Conservation (phyloP, 306 rosid species). For the Carpinus fangiana region DNA sequence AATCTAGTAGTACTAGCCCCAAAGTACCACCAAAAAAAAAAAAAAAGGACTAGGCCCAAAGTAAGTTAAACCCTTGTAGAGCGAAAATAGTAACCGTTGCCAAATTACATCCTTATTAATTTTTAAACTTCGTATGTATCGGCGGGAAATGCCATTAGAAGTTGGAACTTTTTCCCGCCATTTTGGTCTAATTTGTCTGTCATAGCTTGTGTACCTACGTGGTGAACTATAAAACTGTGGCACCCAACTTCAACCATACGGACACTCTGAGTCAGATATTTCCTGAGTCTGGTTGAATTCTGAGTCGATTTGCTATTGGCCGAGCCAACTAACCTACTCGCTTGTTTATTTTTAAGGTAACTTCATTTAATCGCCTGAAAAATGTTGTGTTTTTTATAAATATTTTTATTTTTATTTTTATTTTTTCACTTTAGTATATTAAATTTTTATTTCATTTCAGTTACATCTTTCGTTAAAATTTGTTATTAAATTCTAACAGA, state of each 20-base stretch:
- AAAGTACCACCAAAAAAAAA: no score
- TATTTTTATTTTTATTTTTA: no score
- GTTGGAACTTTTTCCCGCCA: slow-evolving; percentile 50
- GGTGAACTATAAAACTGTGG: no score
- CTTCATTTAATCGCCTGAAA: no score
- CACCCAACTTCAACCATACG: no score
- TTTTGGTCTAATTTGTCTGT: slow-evolving; percentile 1
- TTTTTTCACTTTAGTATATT: no score
- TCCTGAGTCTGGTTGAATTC: neutral
- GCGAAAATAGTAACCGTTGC: slow-evolving; percentile 14
- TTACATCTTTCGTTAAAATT: no score
- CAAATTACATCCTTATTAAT: neutral
- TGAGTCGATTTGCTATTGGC: neutral
- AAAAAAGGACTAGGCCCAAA: neutral
- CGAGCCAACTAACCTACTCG: neutral
- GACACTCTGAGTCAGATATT: neutral
- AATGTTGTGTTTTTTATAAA: no score
- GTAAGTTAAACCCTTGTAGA: neutral
- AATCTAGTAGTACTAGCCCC: neutral
- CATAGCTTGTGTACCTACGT: neutral
- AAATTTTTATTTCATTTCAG: no score
- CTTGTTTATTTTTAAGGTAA: neutral
- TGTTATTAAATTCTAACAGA: no score
- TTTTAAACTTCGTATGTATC: slow-evolving; percentile 6
- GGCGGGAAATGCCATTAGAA: slow-evolving; percentile 25